phyloP scores from a whole-genome alignment of 1,284 basidiomycete species.

The Apiotrichum sp. region DNA sequence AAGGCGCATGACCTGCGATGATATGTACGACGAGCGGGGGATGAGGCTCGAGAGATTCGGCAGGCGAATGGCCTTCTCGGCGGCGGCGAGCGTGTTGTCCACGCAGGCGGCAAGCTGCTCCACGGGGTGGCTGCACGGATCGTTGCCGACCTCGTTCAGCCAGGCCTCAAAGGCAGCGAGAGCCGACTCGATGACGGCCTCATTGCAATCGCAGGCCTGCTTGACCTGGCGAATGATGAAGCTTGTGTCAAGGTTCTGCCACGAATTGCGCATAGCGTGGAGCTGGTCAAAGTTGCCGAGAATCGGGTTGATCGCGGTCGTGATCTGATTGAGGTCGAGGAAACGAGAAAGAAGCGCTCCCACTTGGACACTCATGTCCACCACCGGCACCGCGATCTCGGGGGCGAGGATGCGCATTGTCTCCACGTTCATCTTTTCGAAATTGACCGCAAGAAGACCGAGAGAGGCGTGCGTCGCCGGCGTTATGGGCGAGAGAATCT shows the following conservation, averaged over 20 bases:
- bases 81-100: conserved; percentile 5
- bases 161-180: conserved; percentile 25
- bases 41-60: conserved; percentile 11
- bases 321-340: conserved; percentile 33
- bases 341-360: conserved; percentile 35
- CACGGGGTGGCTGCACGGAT: conserved; percentile 6
- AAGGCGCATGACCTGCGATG: conserved; percentile 38
- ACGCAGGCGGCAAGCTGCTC: conserved; percentile 14
- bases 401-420: conserved; percentile 15
- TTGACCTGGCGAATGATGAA: conserved; percentile 31
- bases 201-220: conserved; percentile 24
- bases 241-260: conserved; percentile 28
- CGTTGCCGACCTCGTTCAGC: conserved; percentile 20
- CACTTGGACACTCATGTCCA: conserved; percentile 27
- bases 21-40: conserved; percentile 30
- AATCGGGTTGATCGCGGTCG: conserved; percentile 30
- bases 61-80: neutral
- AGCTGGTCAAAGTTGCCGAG: conserved; percentile 25
- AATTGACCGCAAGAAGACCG: conserved; percentile 21
- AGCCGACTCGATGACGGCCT: conserved; percentile 20
- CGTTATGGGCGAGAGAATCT: conserved; percentile 21
- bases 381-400: conserved; percentile 25
- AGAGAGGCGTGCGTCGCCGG: conserved; percentile 17
- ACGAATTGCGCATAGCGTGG: conserved; percentile 26
- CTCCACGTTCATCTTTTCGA: conserved; percentile 31